phyloP scores from a whole-genome alignment of 2,329 filamentous ascomycete species.

The Calonectria montana region DNA sequence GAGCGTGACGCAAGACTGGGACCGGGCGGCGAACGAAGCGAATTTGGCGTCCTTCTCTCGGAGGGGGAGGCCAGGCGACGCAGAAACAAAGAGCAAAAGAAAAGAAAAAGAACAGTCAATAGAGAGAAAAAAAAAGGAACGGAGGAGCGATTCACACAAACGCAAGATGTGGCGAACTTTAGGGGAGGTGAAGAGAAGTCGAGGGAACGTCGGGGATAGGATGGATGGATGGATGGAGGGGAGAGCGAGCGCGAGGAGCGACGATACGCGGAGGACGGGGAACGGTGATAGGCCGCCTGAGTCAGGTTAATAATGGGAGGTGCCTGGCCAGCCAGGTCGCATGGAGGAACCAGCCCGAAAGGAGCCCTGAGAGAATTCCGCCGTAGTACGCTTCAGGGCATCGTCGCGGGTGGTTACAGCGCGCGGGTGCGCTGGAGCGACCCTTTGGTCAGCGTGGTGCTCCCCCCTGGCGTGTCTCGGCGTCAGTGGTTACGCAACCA shows the following conservation, averaged over 20 bases:
- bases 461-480: constrained; percentile 2
- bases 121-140: constrained; percentile 16
- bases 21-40: constrained; percentile 12
- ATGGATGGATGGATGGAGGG: not conserved
- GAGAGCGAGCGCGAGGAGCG: not conserved
- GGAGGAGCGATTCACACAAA: constrained; percentile 25
- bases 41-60: not conserved
- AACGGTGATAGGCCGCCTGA: not conserved
- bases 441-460: not conserved
- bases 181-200: constrained; percentile 25
- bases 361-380: not conserved
- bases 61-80: not conserved
- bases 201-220: constrained; percentile 34
- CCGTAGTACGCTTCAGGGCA: not conserved
- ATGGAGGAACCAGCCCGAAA: not conserved
- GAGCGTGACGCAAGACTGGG: not conserved
- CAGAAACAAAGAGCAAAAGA: not conserved
- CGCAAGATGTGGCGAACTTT: constrained; percentile 16
- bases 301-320: constrained; percentile 5
- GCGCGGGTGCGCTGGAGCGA: not conserved
- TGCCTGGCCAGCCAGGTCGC: constrained; percentile 7
- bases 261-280: not conserved
- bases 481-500: constrained; percentile 8
- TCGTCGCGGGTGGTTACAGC: not conserved
- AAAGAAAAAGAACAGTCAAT: not conserved